Evolutionary conservation across 2,329 filamentous ascomycete genomes (phyloP), one percentile per base, ranked within the genome.

Genomic region (Ceratocystiopsis minuta): DNA sequence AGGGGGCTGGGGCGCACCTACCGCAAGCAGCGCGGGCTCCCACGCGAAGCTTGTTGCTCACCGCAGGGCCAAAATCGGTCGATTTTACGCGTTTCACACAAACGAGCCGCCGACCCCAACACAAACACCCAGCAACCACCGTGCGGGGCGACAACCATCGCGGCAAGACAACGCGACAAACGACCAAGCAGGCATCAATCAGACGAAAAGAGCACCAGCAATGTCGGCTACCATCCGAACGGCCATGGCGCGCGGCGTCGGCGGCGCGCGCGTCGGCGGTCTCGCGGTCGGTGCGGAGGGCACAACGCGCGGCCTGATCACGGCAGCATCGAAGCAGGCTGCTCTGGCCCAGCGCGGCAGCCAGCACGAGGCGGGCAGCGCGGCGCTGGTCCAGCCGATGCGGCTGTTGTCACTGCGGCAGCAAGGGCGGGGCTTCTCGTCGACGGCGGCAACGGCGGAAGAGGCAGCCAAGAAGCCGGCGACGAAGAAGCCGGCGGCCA

Each of bases 401-500:
- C 47, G 44, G 32, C 41, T 45, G 43, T 45, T 38, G 15, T 16
- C 13, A 13, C 16, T 34, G 9, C 34, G 12, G 17, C 13, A 14
- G 12, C 34, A 31, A 20, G 42, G 36, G 20, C 47, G 49, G 17
- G 32, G 36, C 17, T 41, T 50, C 16, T 31, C 39, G 14, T 38
- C 33, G 11, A 39, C 48, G 5, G 34, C 43, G 13, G 36, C 24
- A 14, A 36, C 31, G 34, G 20, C 18, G 11, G 16, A 4, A 7
- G 20, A 4, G 20, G 20, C 20, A 7, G 20, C 20, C 4, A 20
- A n/a, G n/a, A n/a, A n/a, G n/a, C n/a, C n/a, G n/a, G n/a, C 24
- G 14, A n/a, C 15, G n/a, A 53, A 52, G 45, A 54, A 53, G 46
- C 17, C 50, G 16, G 38, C 47, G 34, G 40, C 52, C 18, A 55